Base-by-base conservation (phyloP, 2,329 filamentous ascomycete genomes). In the Hypoxylon sp. region DNA sequence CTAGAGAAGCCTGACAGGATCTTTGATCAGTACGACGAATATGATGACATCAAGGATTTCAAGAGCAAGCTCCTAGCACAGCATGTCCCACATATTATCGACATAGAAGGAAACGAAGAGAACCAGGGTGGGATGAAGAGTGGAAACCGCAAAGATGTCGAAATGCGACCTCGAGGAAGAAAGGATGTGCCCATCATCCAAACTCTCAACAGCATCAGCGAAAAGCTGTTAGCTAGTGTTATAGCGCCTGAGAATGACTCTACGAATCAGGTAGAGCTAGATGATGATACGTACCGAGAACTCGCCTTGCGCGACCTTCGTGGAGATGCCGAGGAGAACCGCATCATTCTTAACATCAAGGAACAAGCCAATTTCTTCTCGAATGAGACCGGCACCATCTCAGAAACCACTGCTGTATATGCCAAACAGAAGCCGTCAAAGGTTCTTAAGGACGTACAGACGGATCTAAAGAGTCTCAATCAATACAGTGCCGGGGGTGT, bases 71-170 rank as follows among this genome's bases (percentile, higher is more conserved):
- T 88, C 52, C 82, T 87, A 71, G 83, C 90, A 3, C 83, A 90
- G 35, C 87, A 91, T 62, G 89, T 99, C 19, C 94, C 96, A 0
- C 90, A 94, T 74, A 94, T 97, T 71, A 94, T 99, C 73, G 92
- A 99, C 78, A 81, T 99, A 26, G 93, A 95, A 77, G 96, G 92
- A 31, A 99, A 99, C 76, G 96, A 98, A 81, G 93, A 96, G 79
- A 95, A 99, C 75, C 91, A 97, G 79, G 97, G 94, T 73, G 93
- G 94, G 58, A 88, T 91, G 75, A 91, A 87, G 74, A 82, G 86
- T 68, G 96, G 96, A 54, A 98, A 99, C 78, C 87, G 91, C 57
- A 94, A 95, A 61, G 94, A 98, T 77, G 83, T 92, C 37, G 96
- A 97, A 71, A 98, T 98, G 94, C 88, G 93, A 35, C 94, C 94